Evolutionary conservation across 306 rosid genomes (phyloP).

Genomic region (Leucaena leucocephala): DNA sequence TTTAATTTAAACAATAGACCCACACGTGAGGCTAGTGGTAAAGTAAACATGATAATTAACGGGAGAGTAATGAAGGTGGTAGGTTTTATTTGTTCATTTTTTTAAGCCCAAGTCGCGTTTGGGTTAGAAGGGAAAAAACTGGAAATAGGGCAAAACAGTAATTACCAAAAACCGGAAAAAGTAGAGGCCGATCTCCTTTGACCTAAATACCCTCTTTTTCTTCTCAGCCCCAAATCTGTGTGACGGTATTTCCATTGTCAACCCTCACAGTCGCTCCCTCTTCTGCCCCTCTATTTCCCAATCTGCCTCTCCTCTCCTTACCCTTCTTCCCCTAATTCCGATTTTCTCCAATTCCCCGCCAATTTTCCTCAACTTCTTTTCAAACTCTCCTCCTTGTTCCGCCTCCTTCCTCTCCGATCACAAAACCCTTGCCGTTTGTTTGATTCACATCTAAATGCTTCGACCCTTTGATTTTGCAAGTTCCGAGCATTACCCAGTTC

Average conservation of each 20-base stretch:
- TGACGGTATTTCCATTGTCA: constrained; percentile 73
- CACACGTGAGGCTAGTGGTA: neutral
- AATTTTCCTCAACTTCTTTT: constrained; percentile 51
- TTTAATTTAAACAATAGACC: neutral
- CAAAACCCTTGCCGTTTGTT: constrained; percentile 31
- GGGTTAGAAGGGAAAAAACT: neutral
- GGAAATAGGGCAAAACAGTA: constrained; percentile 70
- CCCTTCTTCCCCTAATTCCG: constrained; percentile 65
- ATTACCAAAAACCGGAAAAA: constrained; percentile 33
- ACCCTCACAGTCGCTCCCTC: constrained; percentile 63
- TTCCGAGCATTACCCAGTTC: constrained; percentile 27
- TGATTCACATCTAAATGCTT: constrained; percentile 42
- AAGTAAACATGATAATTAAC: neutral
- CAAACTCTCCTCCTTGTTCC: constrained; percentile 43
- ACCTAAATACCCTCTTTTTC: constrained; percentile 86
- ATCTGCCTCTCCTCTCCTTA: constrained; percentile 68
- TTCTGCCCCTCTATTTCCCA: constrained; percentile 72
- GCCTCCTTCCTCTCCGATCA: constrained; percentile 9
- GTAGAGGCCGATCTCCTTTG: constrained; percentile 43
- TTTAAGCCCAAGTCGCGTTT: neutral
- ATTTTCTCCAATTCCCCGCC: constrained; percentile 92
- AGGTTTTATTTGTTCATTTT: neutral
- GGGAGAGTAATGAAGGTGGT: neutral
- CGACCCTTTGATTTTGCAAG: constrained; percentile 3
- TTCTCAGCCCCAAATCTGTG: constrained; percentile 47